Evolutionary conservation across 202 grass and related monocot species (phyloP).

Genomic region (Hordeum pubiflorum): DNA sequence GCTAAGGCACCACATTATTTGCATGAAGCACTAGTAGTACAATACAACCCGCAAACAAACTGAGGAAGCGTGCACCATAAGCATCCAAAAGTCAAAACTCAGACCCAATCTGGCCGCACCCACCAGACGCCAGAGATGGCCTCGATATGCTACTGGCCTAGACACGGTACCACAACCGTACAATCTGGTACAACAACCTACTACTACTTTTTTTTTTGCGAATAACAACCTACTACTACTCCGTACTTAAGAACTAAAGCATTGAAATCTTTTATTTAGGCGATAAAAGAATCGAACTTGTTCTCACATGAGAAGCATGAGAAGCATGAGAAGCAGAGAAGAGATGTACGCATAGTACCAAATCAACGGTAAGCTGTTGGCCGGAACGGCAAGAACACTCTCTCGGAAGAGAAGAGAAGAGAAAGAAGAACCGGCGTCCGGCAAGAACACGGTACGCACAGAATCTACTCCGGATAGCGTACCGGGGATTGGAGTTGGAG

Average conservation of each 20-base stretch:
- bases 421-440: background rate
- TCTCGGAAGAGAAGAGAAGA: background rate
- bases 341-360: background rate
- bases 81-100: slow-evolving; percentile 2
- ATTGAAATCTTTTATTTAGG: background rate
- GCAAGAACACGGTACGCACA: background rate
- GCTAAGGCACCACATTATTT: slow-evolving; percentile 28
- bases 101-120: slow-evolving; percentile 11
- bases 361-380: background rate
- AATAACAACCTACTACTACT: background rate
- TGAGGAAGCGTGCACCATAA: slow-evolving; percentile 8
- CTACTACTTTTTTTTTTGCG: no score
- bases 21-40: background rate
- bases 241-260: background rate
- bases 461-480: background rate
- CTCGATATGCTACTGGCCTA: background rate
- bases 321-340: background rate
- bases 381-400: slow-evolving; percentile 21
- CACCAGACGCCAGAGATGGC: background rate
- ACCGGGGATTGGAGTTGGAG: background rate
- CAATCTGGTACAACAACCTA: slow-evolving; percentile 9
- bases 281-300: background rate
- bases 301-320: background rate
- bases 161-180: background rate
- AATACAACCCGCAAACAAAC: slow-evolving; percentile 22